Evolutionary conservation across 768 basidiomycete species (phyloP).

Genomic region (Trametes cingulata): DNA sequence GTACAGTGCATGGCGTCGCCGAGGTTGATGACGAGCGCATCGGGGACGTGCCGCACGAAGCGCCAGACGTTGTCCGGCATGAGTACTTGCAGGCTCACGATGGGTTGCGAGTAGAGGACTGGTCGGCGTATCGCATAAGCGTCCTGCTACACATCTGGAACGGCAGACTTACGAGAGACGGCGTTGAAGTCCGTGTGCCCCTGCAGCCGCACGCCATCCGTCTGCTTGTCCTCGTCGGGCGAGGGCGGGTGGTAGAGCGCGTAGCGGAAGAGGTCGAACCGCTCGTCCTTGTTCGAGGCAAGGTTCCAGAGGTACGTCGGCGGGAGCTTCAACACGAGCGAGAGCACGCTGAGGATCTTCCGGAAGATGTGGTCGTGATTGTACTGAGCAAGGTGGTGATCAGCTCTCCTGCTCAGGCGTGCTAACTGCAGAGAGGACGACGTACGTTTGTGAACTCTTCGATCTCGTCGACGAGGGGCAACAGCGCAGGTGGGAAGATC

Average conservation of each 20-base stretch:
- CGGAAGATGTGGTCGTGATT: slow-evolving; percentile 17
- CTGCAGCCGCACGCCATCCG: slow-evolving; percentile 12
- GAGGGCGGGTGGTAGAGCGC: slow-evolving; percentile 11
- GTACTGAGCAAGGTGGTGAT: not conserved
- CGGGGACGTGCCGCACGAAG: slow-evolving; percentile 12
- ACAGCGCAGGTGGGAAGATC: slow-evolving; percentile 10
- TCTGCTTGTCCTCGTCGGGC: slow-evolving; percentile 9
- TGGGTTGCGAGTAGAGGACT: slow-evolving; percentile 18
- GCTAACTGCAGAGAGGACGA: not conserved
- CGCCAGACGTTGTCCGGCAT: slow-evolving; percentile 16
- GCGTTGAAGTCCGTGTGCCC: slow-evolving; percentile 16
- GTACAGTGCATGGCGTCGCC: slow-evolving; percentile 16
- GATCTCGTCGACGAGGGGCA: slow-evolving; percentile 14
- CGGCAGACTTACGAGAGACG: slow-evolving; percentile 1
- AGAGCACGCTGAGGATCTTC: slow-evolving; percentile 11
- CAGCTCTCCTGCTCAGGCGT: not conserved
- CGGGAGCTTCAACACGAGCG: slow-evolving; percentile 13
- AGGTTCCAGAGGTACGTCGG: slow-evolving; percentile 9
- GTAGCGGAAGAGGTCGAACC: slow-evolving; percentile 15
- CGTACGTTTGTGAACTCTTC: slow-evolving; percentile 12
- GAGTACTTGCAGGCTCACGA: slow-evolving; percentile 12
- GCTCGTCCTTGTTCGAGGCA: slow-evolving; percentile 12
- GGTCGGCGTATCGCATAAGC: too few species aligned
- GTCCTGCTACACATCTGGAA: too few species aligned
- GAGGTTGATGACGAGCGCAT: slow-evolving; percentile 18